A percentile compares a stretch with the other conserved stretches of the same genome.
Evolutionary conservation across 2,329 filamentous ascomycete species (phyloP).

Genomic region (Pyrenophora teres): DNA sequence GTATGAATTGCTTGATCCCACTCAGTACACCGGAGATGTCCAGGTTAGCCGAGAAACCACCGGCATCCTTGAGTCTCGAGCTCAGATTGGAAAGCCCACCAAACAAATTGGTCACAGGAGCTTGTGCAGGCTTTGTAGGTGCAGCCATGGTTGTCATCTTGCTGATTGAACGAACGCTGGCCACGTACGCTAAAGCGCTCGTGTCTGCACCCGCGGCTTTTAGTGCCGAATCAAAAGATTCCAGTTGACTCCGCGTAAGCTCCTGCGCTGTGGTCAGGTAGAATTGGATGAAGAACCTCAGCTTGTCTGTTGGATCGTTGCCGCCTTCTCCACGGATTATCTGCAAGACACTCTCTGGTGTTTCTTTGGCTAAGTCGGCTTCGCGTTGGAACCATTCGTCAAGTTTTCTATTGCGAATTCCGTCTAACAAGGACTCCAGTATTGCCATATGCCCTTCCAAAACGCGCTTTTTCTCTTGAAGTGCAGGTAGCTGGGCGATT

Average conservation of each 20-base stretch:
- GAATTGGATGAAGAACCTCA: slow-evolving; percentile 96
- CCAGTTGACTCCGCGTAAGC: slow-evolving; percentile 78
- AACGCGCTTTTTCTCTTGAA: slow-evolving; percentile 80
- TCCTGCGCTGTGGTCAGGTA: slow-evolving; percentile 86
- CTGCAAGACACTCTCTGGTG: no score
- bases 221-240: slow-evolving; percentile 83
- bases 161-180: slow-evolving; percentile 82
- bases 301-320: slow-evolving; percentile 82
- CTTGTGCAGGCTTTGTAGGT: slow-evolving; percentile 66
- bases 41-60: slow-evolving; percentile 80
- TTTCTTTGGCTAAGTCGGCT: slow-evolving; percentile 86
- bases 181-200: slow-evolving; percentile 80
- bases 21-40: slow-evolving; percentile 79
- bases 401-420: slow-evolving; percentile 69
- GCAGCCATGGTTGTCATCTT: slow-evolving; percentile 95
- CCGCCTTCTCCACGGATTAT: slow-evolving; percentile 51
- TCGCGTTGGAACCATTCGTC: slow-evolving; percentile 97
- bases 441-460: slow-evolving; percentile 95
- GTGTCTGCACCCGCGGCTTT: slow-evolving; percentile 75
- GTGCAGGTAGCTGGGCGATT: slow-evolving; percentile 87
- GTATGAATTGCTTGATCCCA: slow-evolving; percentile 97
- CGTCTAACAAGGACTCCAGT: slow-evolving; percentile 58
- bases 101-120: slow-evolving; percentile 75
- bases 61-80: slow-evolving; percentile 85
- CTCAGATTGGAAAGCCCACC: slow-evolving; percentile 91